Evolutionary conservation across 1,139 yeast genomes (phyloP).

Genomic region (Citeromyces hawaiiensis): DNA sequence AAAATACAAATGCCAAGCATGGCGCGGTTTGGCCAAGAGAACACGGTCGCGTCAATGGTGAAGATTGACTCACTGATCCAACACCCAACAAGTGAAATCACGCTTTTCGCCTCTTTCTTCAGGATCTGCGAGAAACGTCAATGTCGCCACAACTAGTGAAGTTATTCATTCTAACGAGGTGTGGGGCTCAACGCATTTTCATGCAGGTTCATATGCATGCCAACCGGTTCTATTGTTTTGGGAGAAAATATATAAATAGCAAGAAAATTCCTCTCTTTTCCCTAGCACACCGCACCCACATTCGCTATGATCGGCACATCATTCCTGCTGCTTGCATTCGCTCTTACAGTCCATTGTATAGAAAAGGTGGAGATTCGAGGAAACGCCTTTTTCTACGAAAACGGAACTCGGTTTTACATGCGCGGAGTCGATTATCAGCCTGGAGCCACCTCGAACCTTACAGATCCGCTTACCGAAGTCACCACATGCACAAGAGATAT

Average conservation of each 20-base stretch:
- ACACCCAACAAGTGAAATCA: no score
- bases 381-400: constrained; percentile 9
- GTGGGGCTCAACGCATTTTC: neutral
- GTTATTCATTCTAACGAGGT: neutral
- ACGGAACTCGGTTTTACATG: constrained; percentile 34
- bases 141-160: neutral
- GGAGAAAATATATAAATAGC: neutral
- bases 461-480: constrained; percentile 70
- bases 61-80: no score
- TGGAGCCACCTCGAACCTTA: constrained; percentile 54
- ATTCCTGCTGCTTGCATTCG: constrained; percentile 4
- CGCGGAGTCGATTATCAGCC: constrained; percentile 63
- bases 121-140: neutral
- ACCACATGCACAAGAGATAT: constrained; percentile 64
- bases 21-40: constrained; percentile 2
- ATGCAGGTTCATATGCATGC: neutral
- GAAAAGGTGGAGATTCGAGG: constrained; percentile 3
- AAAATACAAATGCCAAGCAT: neutral
- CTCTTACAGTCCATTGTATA: neutral
- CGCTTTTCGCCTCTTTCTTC: no score
- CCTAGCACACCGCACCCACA: constrained; percentile 3
- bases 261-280: constrained; percentile 3
- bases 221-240: neutral
- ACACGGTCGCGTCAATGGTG: neutral
- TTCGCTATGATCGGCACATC: constrained; percentile 11